Conservation (phyloP, 2,329 filamentous ascomycete species). For the Tolypocladium paradoxum region DNA sequence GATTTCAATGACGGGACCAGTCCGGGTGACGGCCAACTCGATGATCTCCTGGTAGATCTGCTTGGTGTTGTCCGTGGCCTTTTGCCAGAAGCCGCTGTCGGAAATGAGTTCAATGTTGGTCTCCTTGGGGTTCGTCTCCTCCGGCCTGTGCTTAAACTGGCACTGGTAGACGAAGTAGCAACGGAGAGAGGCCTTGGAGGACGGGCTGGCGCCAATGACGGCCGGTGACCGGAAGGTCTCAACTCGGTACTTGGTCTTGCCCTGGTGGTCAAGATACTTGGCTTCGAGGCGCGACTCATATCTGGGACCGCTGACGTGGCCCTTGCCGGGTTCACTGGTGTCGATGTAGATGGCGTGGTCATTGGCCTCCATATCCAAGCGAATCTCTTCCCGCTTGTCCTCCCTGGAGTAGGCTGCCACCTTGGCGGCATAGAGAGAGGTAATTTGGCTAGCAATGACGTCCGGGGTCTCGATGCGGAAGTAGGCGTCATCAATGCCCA, state of each 20-base stretch:
- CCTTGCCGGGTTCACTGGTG: slow-evolving; percentile 81
- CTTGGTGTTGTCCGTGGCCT: slow-evolving; percentile 92
- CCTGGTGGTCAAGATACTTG: slow-evolving; percentile 84
- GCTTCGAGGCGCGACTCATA: slow-evolving; percentile 91
- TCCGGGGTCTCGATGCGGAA: slow-evolving; percentile 82
- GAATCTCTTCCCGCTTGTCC: slow-evolving; percentile 89
- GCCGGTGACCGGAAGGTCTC: slow-evolving; percentile 94
- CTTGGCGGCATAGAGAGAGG: slow-evolving; percentile 93
- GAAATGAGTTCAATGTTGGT: slow-evolving; percentile 85
- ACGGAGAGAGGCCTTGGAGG: slow-evolving; percentile 71
- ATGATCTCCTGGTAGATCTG: slow-evolving; percentile 93
- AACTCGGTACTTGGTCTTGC: slow-evolving; percentile 70
- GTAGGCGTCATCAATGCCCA: slow-evolving; percentile 98
- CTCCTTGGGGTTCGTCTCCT: slow-evolving; percentile 64
- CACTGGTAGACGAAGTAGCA: slow-evolving; percentile 99
- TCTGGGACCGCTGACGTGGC: slow-evolving; percentile 64
- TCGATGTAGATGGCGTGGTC: slow-evolving; percentile 99
- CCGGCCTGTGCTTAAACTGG: slow-evolving; percentile 65
- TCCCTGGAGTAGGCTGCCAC: slow-evolving; percentile 86
- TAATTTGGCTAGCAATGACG: slow-evolving; percentile 87
- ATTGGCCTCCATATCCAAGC: slow-evolving; percentile 84
- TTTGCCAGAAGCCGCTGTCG: slow-evolving; percentile 88
- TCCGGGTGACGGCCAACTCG: slow-evolving; percentile 68
- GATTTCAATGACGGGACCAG: slow-evolving; percentile 93
- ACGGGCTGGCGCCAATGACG: slow-evolving; percentile 55